phyloP scores from a whole-genome alignment of 116 monocot genomes.

The Posidonia oceanica region DNA sequence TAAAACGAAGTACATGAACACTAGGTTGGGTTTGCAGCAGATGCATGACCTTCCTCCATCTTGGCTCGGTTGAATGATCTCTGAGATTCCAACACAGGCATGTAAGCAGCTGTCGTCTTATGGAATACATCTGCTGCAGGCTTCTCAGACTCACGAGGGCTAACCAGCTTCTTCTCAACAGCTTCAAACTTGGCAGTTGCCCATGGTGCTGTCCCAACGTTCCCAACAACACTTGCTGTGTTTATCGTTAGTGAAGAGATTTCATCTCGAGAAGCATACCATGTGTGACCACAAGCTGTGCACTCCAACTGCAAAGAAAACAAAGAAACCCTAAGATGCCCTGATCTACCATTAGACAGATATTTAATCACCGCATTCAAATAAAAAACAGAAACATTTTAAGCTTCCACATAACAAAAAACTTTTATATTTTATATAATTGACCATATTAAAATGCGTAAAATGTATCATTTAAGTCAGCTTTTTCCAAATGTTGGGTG shows the following conservation, averaged over 20 bases:
- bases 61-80: slow-evolving; percentile 48
- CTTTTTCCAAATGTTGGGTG: too few relatives aligned
- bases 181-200: slow-evolving; percentile 75
- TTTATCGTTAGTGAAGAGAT: slow-evolving; percentile 70
- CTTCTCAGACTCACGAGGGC: slow-evolving; percentile 56
- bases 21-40: slow-evolving; percentile 19
- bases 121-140: slow-evolving; percentile 28
- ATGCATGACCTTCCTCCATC: slow-evolving; percentile 17
- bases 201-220: too few relatives aligned
- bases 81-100: slow-evolving; percentile 56
- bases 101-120: slow-evolving; percentile 45
- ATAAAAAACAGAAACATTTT: too few relatives aligned
- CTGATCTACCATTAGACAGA: too few relatives aligned
- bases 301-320: slow-evolving; percentile 63
- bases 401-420: too few relatives aligned
- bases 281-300: slow-evolving; percentile 63
- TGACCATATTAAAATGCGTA: too few relatives aligned
- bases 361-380: too few relatives aligned
- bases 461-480: too few relatives aligned
- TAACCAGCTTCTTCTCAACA: slow-evolving; percentile 60
- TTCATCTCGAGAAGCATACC: slow-evolving; percentile 75
- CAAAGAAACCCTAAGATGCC: too few relatives aligned
- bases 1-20: not conserved
- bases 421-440: too few relatives aligned
- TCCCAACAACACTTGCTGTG: slow-evolving; percentile 33